Conservation (phyloP, 805 yeast genomes). For the Myxozyma lipomycoides region DNA sequence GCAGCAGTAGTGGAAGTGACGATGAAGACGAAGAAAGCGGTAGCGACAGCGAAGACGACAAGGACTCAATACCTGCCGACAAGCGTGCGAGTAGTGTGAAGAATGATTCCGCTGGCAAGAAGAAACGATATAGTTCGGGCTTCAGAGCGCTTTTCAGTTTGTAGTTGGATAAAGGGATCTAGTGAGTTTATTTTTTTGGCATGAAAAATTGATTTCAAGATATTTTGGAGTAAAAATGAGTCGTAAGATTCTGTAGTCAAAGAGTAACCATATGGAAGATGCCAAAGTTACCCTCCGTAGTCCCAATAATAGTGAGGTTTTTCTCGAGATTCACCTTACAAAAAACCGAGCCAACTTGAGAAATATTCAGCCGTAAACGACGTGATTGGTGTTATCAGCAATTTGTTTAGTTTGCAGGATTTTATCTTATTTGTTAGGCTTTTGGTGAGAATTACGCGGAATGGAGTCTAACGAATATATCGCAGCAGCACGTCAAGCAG, state of each 20-base stretch:
- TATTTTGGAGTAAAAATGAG: background rate
- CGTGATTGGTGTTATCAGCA: too few relatives aligned
- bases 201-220: background rate
- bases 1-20: background rate
- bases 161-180: background rate
- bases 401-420: too few relatives aligned
- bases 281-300: too few relatives aligned
- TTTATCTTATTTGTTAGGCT: too few relatives aligned
- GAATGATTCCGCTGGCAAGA: background rate
- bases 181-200: background rate
- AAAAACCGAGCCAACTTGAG: too few relatives aligned
- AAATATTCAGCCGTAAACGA: too few relatives aligned
- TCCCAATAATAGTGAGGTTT: too few relatives aligned
- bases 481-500: conserved; percentile 24
- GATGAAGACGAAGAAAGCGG: conserved; percentile 1
- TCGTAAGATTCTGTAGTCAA: background rate
- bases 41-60: conserved; percentile 8
- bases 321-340: too few relatives aligned
- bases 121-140: conserved; percentile 16
- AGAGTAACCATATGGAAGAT: background rate
- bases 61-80: conserved; percentile 14
- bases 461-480: conserved; percentile 26
- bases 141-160: conserved; percentile 13
- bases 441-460: conserved; percentile 4
- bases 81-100: conserved; percentile 15